These are phyloP conservation scores for Scheffersomyces spartinae DNA, from an alignment of 805 yeast genomes.

Conservation along the genomic window DNA sequence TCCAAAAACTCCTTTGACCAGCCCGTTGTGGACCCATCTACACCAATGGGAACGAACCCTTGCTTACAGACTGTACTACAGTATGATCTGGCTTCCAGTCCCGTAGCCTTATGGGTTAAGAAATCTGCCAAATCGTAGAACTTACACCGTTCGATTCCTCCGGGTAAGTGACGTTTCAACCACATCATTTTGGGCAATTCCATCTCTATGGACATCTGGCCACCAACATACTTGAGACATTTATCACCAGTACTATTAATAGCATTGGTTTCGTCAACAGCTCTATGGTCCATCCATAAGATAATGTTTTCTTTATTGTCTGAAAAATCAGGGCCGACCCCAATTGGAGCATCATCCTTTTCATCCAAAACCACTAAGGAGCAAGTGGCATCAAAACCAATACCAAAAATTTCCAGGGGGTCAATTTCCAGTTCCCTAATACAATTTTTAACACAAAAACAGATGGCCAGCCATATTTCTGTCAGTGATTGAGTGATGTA, in stretches of 20 bases:
- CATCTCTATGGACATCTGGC: constrained; percentile 97
- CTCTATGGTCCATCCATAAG: constrained; percentile 98
- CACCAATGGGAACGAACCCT: constrained; percentile 88
- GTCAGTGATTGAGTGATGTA: constrained; percentile 78
- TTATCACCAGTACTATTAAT: constrained; percentile 76
- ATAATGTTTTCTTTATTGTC: constrained; percentile 71
- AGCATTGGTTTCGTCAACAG: constrained; percentile 63
- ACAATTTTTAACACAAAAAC: constrained; percentile 69
- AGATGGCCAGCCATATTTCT: constrained; percentile 85
- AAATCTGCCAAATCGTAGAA: constrained; percentile 91
- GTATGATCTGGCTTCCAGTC: constrained; percentile 74
- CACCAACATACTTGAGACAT: constrained; percentile 87
- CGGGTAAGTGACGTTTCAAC: constrained; percentile 79
- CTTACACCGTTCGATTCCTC: constrained; percentile 48
- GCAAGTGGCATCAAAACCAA: constrained; percentile 97
- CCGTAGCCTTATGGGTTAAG: constrained; percentile 85
- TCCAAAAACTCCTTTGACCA: constrained; percentile 79
- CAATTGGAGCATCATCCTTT: constrained; percentile 54
- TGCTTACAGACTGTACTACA: constrained; percentile 93
- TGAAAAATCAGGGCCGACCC: constrained; percentile 84
- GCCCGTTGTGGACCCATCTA: constrained; percentile 74
- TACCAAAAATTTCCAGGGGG: constrained; percentile 59
- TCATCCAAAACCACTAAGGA: constrained; percentile 77
- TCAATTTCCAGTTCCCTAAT: constrained; percentile 66
- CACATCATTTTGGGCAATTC: constrained; percentile 95